Evolutionary conservation across 1,284 basidiomycete genomes (phyloP), one percentile per base, ranked within the genome.

Genomic region (Megacollybia platyphylla): DNA sequence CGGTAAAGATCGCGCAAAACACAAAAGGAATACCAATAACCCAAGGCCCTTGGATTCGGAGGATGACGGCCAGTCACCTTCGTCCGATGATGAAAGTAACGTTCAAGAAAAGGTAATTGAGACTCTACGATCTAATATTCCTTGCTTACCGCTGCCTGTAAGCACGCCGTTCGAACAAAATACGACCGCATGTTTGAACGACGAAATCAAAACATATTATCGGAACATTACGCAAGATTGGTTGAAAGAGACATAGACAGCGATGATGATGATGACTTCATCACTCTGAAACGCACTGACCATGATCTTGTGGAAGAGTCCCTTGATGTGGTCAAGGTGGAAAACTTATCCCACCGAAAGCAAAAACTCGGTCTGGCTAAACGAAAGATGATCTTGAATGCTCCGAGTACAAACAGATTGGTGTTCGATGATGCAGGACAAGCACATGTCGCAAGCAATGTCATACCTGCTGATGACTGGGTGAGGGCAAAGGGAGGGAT

Each of bases 161-260:
- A 52, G 57, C 54, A 56, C 31, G 54, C 53, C 17, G 84, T 92
- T 0, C 76, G 88, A 44, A 97, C 96, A 4, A 97, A 96, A 64
- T 97, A 97, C 60, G 96, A 98, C 60, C 79, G 91, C 42, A 97
- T 98, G 90, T 98, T 98, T 57, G 87, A 88, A 56, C 80, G 94
- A 46, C 93, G 89, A 62, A 97, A 97, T 59, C 93, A 97, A 61
- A 86, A 81, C 50, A 85, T 97, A 42, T 74, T 97, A 13, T 92
- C 91, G 0, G 77, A 84, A 49, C 93, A 97, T 59, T 97, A 97
- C 64, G 73, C 70, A 45, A 91, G 90, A 54, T 79, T 98, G 40
- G 70, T 97, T 43, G 85, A 89, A 46, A 82, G 83, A 24, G 73
- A 68, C 40, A 61, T 56, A 1, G 70, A 55, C 10, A 40, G 42